These are phyloP conservation scores for Akanthomyces dipterigenus DNA, from an alignment of 2,329 filamentous ascomycete species.

Conservation along the genomic window DNA sequence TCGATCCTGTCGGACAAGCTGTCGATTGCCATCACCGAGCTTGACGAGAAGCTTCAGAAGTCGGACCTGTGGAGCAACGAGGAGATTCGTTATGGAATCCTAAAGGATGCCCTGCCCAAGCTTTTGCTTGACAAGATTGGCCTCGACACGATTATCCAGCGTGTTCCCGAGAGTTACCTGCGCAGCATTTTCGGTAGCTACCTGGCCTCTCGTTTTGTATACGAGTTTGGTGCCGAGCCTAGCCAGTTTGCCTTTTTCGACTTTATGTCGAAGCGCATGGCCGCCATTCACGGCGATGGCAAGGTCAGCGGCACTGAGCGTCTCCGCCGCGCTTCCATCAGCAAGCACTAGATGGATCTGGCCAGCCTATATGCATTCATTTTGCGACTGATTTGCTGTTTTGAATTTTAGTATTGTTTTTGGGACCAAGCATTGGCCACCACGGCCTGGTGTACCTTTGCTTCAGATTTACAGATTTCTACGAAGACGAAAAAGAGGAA, in stretches of 20 bases:
- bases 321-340: conserved; percentile 22
- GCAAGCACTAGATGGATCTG: conserved; percentile 6
- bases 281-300: conserved; percentile 30
- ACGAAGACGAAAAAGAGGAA: background rate
- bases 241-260: conserved; percentile 98
- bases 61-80: conserved; percentile 87
- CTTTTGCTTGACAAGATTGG: conserved; percentile 85
- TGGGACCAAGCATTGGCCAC: background rate
- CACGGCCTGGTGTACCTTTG: background rate
- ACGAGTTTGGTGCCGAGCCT: conserved; percentile 85
- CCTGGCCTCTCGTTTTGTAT: conserved; percentile 91
- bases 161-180: conserved; percentile 88
- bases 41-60: conserved; percentile 92
- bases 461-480: background rate
- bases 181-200: conserved; percentile 94
- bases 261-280: conserved; percentile 67
- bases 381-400: background rate
- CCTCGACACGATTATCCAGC: conserved; percentile 74
- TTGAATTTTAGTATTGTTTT: conserved; percentile 4
- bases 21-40: conserved; percentile 85
- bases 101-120: conserved; percentile 78
- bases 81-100: conserved; percentile 67
- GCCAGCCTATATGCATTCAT: background rate
- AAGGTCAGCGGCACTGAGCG: conserved; percentile 20
- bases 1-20: conserved; percentile 89